Evolutionary conservation across 305 asterid species (phyloP).

Genomic region (Andrographis paniculata): DNA sequence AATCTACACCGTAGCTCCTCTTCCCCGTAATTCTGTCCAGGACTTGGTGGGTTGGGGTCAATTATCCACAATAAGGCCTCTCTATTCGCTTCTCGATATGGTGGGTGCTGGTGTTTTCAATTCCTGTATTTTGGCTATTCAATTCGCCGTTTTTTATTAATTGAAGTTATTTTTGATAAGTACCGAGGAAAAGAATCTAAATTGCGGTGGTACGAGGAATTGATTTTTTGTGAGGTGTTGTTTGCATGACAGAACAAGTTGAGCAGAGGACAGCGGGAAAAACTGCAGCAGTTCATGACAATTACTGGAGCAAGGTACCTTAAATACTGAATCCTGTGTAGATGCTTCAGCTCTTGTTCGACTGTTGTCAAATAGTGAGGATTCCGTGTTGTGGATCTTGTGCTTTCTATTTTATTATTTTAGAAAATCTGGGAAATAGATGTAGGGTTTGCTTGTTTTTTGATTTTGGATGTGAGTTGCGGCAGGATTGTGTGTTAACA

Average conservation of each 20-base stretch:
- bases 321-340: background rate
- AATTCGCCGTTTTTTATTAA: background rate
- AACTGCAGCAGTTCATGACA: constrained; percentile 84
- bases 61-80: constrained; percentile 17
- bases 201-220: constrained; percentile 14
- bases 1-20: background rate
- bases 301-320: constrained; percentile 83
- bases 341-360: constrained; percentile 1
- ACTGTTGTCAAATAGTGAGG: constrained; percentile 8
- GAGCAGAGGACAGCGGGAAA: constrained; percentile 91
- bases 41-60: constrained; percentile 10
- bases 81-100: constrained; percentile 25
- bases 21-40: background rate
- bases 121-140: background rate
- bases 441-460: too few relatives aligned
- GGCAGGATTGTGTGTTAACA: too few relatives aligned
- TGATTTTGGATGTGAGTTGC: too few relatives aligned
- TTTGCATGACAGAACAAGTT: constrained; percentile 63
- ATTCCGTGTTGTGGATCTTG: background rate
- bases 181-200: background rate
- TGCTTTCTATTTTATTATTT: constrained; percentile 9
- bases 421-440: background rate
- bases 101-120: constrained; percentile 13
- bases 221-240: constrained; percentile 16
- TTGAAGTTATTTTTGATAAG: background rate